A percentile compares a stretch with the other conserved stretches of the same genome.
Evolutionary conservation across 2,329 filamentous ascomycete genomes (phyloP).

Genomic region (Botrytis porri): DNA sequence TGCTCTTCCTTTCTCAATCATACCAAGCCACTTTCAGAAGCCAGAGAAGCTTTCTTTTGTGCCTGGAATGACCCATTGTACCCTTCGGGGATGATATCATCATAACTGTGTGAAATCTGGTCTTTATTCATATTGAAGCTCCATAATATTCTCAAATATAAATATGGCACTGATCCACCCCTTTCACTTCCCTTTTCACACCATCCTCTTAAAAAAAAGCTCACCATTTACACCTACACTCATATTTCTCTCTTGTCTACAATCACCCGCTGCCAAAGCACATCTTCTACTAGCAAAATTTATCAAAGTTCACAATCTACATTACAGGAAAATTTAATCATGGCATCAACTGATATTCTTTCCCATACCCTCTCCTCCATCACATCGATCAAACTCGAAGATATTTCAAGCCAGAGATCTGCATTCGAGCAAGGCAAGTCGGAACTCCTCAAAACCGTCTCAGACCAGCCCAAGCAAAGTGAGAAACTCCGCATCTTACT

Average conservation of each 20-base stretch:
- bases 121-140: background rate
- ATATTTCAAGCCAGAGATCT: conserved; percentile 50
- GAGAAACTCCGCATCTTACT: conserved; percentile 41
- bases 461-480: conserved; percentile 32
- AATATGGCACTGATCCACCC: background rate
- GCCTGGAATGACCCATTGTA: background rate
- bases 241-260: background rate
- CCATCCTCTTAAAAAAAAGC: background rate
- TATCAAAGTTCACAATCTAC: background rate
- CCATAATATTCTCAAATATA: background rate
- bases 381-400: conserved; percentile 53
- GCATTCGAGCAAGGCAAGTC: conserved; percentile 48
- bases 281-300: background rate
- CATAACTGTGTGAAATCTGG: background rate
- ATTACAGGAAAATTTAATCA: conserved; percentile 19
- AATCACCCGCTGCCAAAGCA: background rate
- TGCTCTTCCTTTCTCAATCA: background rate
- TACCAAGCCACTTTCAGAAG: background rate
- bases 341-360: conserved; percentile 42
- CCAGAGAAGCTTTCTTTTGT: background rate
- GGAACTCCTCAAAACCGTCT: conserved; percentile 40
- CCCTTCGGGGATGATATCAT: background rate
- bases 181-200: background rate
- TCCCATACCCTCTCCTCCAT: conserved; percentile 53
- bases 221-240: background rate